phyloP scores from a whole-genome alignment of 1,284 basidiomycete species.

The Austropuccinia psidii region DNA sequence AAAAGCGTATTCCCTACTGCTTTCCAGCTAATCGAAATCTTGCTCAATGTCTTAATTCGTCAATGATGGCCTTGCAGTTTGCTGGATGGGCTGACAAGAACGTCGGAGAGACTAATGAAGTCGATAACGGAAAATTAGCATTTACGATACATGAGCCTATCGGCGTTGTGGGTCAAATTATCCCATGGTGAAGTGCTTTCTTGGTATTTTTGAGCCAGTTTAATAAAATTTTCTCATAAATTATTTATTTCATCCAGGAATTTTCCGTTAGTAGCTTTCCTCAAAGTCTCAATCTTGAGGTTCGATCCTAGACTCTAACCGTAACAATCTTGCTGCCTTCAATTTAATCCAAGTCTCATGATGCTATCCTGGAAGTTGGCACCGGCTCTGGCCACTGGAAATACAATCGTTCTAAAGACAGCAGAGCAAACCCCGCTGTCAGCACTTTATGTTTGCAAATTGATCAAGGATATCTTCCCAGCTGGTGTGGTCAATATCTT shows the following conservation, averaged over 20 bases:
- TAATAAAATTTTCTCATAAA: neutral
- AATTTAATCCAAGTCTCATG: conserved; percentile 51
- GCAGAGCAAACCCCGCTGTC: conserved; percentile 84
- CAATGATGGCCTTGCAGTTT: too few relatives aligned
- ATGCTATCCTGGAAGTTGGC: conserved; percentile 74
- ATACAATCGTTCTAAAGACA: conserved; percentile 74
- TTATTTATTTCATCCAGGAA: neutral
- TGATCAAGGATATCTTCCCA: conserved; percentile 68
- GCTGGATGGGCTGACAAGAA: conserved; percentile 67
- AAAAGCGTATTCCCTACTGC: conserved; percentile 38
- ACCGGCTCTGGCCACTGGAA: conserved; percentile 76
- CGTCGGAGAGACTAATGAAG: conserved; percentile 70
- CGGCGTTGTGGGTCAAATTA: conserved; percentile 86
- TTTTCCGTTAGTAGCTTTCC: conserved; percentile 24
- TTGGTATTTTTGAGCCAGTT: neutral
- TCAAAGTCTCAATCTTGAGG: neutral
- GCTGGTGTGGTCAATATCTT: conserved; percentile 81
- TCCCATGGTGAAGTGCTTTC: conserved; percentile 51
- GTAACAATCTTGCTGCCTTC: conserved; percentile 37
- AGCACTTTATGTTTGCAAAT: conserved; percentile 49
- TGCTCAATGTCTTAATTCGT: too few relatives aligned
- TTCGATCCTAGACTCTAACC: neutral
- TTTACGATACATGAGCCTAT: conserved; percentile 88
- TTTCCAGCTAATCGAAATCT: too few relatives aligned
- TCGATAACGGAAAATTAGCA: conserved; percentile 67